Base-by-base conservation (phyloP, 768 basidiomycete genomes). In the Mrakia frigida region DNA sequence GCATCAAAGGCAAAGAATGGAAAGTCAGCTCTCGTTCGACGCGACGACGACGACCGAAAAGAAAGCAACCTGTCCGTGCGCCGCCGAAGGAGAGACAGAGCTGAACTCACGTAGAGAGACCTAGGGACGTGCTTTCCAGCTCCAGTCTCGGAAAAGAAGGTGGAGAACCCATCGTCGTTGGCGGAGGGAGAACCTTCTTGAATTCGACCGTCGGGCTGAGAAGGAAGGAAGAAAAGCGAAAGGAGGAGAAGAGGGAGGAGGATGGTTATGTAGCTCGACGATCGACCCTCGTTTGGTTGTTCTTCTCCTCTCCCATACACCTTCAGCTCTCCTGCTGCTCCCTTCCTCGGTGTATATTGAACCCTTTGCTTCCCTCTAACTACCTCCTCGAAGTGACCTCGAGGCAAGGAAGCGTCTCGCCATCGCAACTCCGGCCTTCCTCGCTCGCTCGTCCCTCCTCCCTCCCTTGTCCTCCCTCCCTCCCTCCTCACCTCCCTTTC, bases 71-170 rank as follows among this genome's bases (percentile, higher is more conserved):
- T 18, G n/a, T n/a, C n/a, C n/a, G n/a, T n/a, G 16, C 16, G 39
- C 14, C 43, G 9, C 21, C 23, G 21, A 16, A 41, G 14, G 39
- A 10, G n/a, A 33, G 31, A 28, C n/a, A 31, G 25, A 33, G 18
- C 56, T 13, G 9, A 33, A 81, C 83, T 78, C 73, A 99, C 90
- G 87, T 98, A 98, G 80, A 99, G 89, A 59, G 95, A 97, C 81
- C 97, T 90, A 72, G 97, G 97, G 77, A 98, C 96, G 85, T 97
- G 92, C 87, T 97, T 97, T 79, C 95, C 96, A 73, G 93, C 90
- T 41, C 92, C 91, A 70, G 96, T 98, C 87, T 99, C 97, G 59
- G 94, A 96, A 87, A 99, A 99, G 88, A 99, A 99, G 79, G 97
- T 99, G 84, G 91, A 92, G 89, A 99, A 98, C 82, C 97, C 97